These are phyloP conservation scores for Xylariaceae sp. DNA, from an alignment of 2,329 filamentous ascomycete genomes.

Conservation along the genomic window DNA sequence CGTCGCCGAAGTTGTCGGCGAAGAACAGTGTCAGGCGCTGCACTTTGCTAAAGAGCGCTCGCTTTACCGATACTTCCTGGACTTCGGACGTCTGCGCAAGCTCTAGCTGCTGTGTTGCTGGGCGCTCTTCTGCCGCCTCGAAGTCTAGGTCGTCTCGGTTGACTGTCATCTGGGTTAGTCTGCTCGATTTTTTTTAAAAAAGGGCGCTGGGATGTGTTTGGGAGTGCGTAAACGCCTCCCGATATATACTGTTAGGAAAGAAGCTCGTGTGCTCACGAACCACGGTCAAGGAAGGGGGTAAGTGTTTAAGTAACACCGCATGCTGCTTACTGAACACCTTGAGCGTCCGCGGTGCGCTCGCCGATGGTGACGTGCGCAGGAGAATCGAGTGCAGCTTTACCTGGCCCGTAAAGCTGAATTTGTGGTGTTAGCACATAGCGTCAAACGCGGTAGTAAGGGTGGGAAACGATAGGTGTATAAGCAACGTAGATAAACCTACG, in stretches of 20 bases:
- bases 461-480: background rate
- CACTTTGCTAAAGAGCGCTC: conserved; percentile 88
- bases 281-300: background rate
- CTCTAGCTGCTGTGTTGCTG: conserved; percentile 70
- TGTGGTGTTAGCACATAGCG: background rate
- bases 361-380: conserved; percentile 73
- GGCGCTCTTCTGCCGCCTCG: conserved; percentile 66
- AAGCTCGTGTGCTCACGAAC: background rate
- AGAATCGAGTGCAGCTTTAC: conserved; percentile 90
- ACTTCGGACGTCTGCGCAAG: conserved; percentile 78
- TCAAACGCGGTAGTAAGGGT: background rate
- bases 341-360: conserved; percentile 76
- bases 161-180: conserved; percentile 37
- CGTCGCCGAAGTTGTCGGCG: conserved; percentile 83
- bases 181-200: too few relatives aligned
- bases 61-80: conserved; percentile 84
- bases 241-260: too few relatives aligned
- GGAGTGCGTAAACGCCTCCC: too few relatives aligned
- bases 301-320: background rate
- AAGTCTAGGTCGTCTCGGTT: conserved; percentile 92
- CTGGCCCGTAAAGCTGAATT: conserved; percentile 81
- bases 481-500: conserved; percentile 59
- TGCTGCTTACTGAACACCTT: conserved; percentile 65
- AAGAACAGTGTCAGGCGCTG: conserved; percentile 84
- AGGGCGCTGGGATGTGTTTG: too few relatives aligned